Evolutionary conservation across 192 early-diverging fungal species (phyloP), one percentile per base, ranked within the genome.

Genomic region (Rhizoclosmatium globosum): DNA sequence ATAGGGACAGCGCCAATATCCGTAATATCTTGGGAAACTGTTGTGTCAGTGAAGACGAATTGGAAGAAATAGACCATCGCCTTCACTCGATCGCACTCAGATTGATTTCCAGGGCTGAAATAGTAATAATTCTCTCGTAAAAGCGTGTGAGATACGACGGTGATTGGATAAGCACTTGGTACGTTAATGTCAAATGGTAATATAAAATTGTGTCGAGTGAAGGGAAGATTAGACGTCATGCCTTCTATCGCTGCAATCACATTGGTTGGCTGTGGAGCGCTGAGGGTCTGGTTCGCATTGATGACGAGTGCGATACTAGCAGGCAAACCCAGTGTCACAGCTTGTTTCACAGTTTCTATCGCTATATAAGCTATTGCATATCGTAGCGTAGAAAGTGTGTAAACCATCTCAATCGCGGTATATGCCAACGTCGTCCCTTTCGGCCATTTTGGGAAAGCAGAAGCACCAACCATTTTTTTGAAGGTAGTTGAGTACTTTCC

Each of bases 101-200:
- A 38, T 19, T 19, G 15, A 38, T 45, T 21, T 4, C 42, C 42
- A 47, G 23, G 17, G 7, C 15, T 11, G 39, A 53, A 71, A 13
- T 71, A 56, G 38, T n/a, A 71, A 57, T 71, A 71, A 48, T 71
- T 71, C 56, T 71, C 19, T 48, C 50, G 69, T 4, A 71, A 53
- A 4, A 71, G 4, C 17, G 38, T 46, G 46, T 21, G 56, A 9
- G 69, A 71, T 31, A 56, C 15, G 19, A 71, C 4, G 17, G 69
- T 17, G 9, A 71, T n/a, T 31, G 69, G 69, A 71, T 71, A 71
- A n/a, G 69, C 69, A 21, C 38, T 11, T 4, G 69, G 11, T 41
- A n/a, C 69, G 13, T 71, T n/a, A 17, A 56, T 19, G 38, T 71
- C 69, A 15, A 56, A 31, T 15, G 56, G 6, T n/a, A n/a, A 47